Base-by-base conservation (phyloP, 1,284 basidiomycete genomes). In the Ceratobasidium sp. region DNA sequence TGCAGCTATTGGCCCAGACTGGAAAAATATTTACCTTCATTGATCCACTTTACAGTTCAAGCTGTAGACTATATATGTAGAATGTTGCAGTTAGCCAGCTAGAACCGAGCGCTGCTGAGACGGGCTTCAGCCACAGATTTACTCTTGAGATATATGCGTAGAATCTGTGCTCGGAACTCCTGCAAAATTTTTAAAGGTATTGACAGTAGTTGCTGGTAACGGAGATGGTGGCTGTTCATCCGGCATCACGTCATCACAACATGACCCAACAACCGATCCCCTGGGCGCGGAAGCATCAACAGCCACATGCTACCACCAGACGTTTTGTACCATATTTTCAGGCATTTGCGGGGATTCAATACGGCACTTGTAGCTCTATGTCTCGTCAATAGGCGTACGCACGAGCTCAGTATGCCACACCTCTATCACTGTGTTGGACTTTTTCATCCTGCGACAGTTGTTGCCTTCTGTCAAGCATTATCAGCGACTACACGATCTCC, bases 161-260 rank as follows among this genome's bases (percentile, higher is more conserved):
- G 4, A 33, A 33, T 33, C 33, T 33, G 33, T 33, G 33, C 33
- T 4, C 33, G 33, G 33, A 33, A 33, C 33, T 33, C 4, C 33
- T 33, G 33, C 33, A 33, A 33, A 33, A 33, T 2, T 33, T 33
- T 33, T 33, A 33, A 33, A 33, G 33, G 33, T 33, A 33, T 33
- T 33, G 33, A 33, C 33, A 33, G 33, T 4, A 33, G 33, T 33
- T 33, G 33, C 33, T 33, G 33, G 33, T 33, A 33, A 33, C 33
- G 33, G 33, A 33, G 61, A 23, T 23, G 61, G 40, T 44, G 39
- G 61, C 61, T 64, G 61, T 58, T 28, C 55, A 58, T 28, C 55
- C 6, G 6, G 55, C 12, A 58, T 28, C 55, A 26, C 23, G 26
- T 58, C 23, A 28, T n/a, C 55, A n/a, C 6, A 6, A n/a, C 23